These are phyloP conservation scores for Puccinia coronata DNA, from an alignment of 1,284 basidiomycete genomes.

Conservation along the genomic window DNA sequence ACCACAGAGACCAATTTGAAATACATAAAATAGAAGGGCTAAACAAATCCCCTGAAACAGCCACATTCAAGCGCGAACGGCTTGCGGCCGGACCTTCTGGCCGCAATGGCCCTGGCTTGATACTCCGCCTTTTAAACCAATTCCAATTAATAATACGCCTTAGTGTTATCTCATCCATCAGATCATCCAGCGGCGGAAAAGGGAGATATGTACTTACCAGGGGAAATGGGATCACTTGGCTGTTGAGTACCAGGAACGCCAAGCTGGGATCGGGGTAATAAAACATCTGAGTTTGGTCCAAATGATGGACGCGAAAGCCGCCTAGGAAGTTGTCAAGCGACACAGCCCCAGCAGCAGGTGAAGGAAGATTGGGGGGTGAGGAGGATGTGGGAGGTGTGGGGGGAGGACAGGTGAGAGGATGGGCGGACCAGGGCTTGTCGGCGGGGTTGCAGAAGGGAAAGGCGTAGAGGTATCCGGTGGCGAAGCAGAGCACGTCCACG, in stretches of 20 bases:
- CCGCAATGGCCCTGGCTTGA: slow-evolving; percentile 39
- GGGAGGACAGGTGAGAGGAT: slow-evolving; percentile 15
- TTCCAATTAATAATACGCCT: neutral
- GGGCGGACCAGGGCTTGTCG: neutral
- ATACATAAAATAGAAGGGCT: too few species aligned
- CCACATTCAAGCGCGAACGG: neutral
- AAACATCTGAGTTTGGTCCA: slow-evolving; percentile 33
- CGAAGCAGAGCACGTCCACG: slow-evolving; percentile 57
- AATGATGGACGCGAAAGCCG: slow-evolving; percentile 23
- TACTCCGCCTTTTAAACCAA: slow-evolving; percentile 31
- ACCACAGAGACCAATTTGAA: too few species aligned
- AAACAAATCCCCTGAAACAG: too few species aligned
- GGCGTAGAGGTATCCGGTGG: slow-evolving; percentile 56
- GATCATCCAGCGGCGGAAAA: too few species aligned
- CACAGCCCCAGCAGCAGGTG: neutral
- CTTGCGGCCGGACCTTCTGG: slow-evolving; percentile 12
- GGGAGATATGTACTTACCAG: slow-evolving; percentile 1
- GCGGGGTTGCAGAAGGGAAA: slow-evolving; percentile 4
- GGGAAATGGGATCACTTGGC: slow-evolving; percentile 25
- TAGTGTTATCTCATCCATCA: too few species aligned
- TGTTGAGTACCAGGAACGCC: slow-evolving; percentile 15
- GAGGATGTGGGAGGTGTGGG: slow-evolving; percentile 49
- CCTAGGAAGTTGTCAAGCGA: neutral
- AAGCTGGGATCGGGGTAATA: slow-evolving; percentile 41
- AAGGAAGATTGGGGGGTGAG: neutral